A percentile compares a stretch with the other conserved stretches of the same genome.
Evolutionary conservation across 495 filamentous ascomycete species (phyloP).

Genomic region (Zalerion maritima): DNA sequence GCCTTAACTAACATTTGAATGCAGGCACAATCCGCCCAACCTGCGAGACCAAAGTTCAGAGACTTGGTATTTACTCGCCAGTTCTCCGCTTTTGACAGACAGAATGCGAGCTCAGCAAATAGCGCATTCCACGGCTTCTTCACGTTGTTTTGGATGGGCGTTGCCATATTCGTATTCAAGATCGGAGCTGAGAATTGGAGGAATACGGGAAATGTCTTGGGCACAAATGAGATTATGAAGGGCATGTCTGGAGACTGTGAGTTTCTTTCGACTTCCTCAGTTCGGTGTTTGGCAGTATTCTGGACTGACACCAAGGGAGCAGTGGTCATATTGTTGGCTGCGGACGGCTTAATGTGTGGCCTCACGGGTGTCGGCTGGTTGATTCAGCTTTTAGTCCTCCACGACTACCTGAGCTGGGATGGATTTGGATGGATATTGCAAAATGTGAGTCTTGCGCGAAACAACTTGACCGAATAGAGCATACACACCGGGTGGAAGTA

Average conservation of each 20-base stretch:
- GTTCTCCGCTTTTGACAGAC: conserved; percentile 56
- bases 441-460: conserved; percentile 28
- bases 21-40: conserved; percentile 8
- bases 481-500: no score
- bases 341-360: conserved; percentile 52
- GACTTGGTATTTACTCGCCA: conserved; percentile 54
- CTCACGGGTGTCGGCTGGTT: conserved; percentile 41
- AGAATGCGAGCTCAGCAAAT: conserved; percentile 39
- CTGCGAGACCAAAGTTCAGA: conserved; percentile 35
- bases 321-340: conserved; percentile 45
- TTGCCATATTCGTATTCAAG: conserved; percentile 45
- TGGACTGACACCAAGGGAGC: conserved; percentile 3
- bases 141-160: conserved; percentile 58
- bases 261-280: conserved; percentile 1
- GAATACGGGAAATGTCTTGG: conserved; percentile 44
- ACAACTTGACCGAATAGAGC: no score
- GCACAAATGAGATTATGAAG: conserved; percentile 50
- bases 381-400: conserved; percentile 40
- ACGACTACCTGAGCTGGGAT: conserved; percentile 47
- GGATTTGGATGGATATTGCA: conserved; percentile 53
- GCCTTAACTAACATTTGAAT: conserved; percentile 1
- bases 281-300: no score
- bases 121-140: conserved; percentile 64
- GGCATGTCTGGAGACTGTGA: conserved; percentile 49
- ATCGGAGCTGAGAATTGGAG: conserved; percentile 51